These are phyloP conservation scores for Tardiomyces depauwii DNA, from an alignment of 1,139 yeast genomes.

Conservation along the genomic window DNA sequence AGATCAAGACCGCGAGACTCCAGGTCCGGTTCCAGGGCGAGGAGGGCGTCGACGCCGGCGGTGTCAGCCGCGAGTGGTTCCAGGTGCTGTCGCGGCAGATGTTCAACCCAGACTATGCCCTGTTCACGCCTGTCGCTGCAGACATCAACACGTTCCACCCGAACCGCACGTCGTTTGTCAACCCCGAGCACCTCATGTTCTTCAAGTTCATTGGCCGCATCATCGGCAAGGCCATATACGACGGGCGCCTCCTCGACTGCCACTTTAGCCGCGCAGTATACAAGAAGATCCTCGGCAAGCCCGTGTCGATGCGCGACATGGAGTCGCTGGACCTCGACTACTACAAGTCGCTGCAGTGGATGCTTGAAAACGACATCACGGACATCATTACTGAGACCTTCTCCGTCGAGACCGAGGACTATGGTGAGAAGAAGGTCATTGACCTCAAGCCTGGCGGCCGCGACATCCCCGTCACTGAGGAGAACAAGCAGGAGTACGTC, in stretches of 20 bases:
- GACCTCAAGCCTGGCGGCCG: slow-evolving; percentile 79
- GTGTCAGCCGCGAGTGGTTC: slow-evolving; percentile 95
- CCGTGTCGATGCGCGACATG: slow-evolving; percentile 86
- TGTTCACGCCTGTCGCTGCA: slow-evolving; percentile 84
- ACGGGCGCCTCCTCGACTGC: slow-evolving; percentile 80
- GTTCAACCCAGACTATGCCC: slow-evolving; percentile 93
- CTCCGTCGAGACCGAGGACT: slow-evolving; percentile 87
- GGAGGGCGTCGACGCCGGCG: slow-evolving; percentile 97
- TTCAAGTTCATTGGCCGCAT: slow-evolving; percentile 92
- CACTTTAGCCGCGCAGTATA: slow-evolving; percentile 95
- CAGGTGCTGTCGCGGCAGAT: slow-evolving; percentile 90
- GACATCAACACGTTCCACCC: slow-evolving; percentile 96
- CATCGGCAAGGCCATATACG: slow-evolving; percentile 90
- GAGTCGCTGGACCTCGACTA: slow-evolving; percentile 90
- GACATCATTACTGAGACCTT: slow-evolving; percentile 95
- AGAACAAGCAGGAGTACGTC: slow-evolving; percentile 85
- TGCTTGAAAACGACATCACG: slow-evolving; percentile 90
- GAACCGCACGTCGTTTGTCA: slow-evolving; percentile 82
- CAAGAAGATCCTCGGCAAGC: slow-evolving; percentile 69
- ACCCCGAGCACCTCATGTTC: slow-evolving; percentile 75
- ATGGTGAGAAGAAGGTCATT: slow-evolving; percentile 74
- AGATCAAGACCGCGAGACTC: slow-evolving; percentile 60
- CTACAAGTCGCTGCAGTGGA: slow-evolving; percentile 89
- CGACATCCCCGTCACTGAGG: slow-evolving; percentile 78
- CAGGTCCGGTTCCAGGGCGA: slow-evolving; percentile 85